Base-by-base conservation (phyloP, 352 stramenopile genomes). In the Hyaloperonospora brassicae region DNA sequence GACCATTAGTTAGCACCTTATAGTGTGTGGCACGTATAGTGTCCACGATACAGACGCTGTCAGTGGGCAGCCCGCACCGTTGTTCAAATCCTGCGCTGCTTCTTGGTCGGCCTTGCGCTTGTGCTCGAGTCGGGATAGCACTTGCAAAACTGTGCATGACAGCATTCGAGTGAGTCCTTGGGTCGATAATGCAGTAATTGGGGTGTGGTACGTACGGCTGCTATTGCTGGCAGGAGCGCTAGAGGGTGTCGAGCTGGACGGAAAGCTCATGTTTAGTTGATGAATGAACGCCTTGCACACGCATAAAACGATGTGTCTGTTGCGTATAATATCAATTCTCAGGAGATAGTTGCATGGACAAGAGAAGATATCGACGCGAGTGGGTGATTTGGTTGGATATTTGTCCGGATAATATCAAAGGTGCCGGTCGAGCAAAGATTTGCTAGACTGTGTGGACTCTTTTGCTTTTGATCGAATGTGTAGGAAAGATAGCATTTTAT, bases 41-140 rank as follows among this genome's bases (percentile, higher is more conserved):
- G 17, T 17, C 17, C 17, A 17, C 17, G 17, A 17, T 17, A 17
- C 17, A 17, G 17, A 17, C 17, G 17, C 17, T 17, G 17, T 17
- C 17, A 17, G n/a, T 44, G 12, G 21, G n/a, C 8, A 24, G 5
- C 38, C 22, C 54, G 11, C 57, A 86, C 75, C 59, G 14, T 68
- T 57, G 50, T 73, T 84, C 47, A 86, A 49, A 36, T 77, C 64
- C 21, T 46, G 59, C 35, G 59, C 61, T 9, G 78, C 78, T 36
- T 67, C 61, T 27, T 84, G 62, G 44, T 75, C 72, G 7, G 60
- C 48, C 52, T 78, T 80, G 39, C 64, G 70, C 40, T 80, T 79
- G 48, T 83, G 77, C 48, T 86, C 73, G 11, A 73, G 62, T 59
- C 78, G 36, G 35, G 86, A 46, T 21, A 89, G 60, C 49, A 66